Evolutionary conservation across 2,329 filamentous ascomycete species (phyloP), one percentile per base, ranked within the genome.

Genomic region (Podosphaera aphanis): DNA sequence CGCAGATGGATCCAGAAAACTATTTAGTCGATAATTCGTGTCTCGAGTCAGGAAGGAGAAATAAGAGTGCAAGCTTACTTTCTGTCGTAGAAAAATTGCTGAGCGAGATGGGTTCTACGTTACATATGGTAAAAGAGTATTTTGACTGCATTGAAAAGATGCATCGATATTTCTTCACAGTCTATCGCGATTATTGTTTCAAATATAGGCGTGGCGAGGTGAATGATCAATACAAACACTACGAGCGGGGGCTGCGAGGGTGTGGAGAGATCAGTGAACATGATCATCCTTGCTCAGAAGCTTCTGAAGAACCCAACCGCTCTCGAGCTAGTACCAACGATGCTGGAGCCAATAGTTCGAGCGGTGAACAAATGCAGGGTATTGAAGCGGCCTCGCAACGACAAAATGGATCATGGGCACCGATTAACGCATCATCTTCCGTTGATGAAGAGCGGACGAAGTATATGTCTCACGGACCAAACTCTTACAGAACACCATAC

Each of bases 1-100:
- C 75, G 0, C 68, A 71, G 47, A 81, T 83, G 74, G 79, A 83
- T 52, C 64, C 63, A 1, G 61, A 69, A 10, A 61, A 64, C 2
- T 69, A 71, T 54, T 69, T 81, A 62, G 56, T 63, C 5, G 54
- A 53, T 38, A 35, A 40, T n/a, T 25, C 23, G 21, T 27, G 21
- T 8, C n/a, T 23, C 5, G 16, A 21, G 7, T 18, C 18, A n/a
- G 18, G n/a, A 4, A 39, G 46, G 18, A 44, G 45, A n/a, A 43
- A 44, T 21, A 33, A 29, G n/a, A 35, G 19, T 13, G 44, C 46
- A 37, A 41, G 47, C 5, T 49, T 49, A 33, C 40, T 69, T 0
- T 64, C 63, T 1, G 59, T 70, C 39, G 64, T 70, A 0, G 64
- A 66, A 45, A 64, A 65, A 40, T 65, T 72, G 6, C 61, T 77